phyloP scores from a whole-genome alignment of 495 filamentous ascomycete genomes.

The Xylaria intraflava region DNA sequence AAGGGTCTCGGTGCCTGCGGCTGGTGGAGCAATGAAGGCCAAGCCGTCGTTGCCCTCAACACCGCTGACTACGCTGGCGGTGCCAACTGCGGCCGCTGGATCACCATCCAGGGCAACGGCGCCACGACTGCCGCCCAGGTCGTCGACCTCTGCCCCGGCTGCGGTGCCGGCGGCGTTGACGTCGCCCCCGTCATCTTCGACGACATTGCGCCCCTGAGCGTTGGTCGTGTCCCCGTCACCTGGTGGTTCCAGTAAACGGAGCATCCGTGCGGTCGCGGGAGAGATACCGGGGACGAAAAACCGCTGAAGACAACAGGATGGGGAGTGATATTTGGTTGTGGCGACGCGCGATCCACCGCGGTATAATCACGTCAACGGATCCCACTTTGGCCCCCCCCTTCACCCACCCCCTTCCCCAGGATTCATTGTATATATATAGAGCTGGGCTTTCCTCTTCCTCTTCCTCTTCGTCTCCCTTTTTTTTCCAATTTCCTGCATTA shows the following conservation, averaged over 20 bases:
- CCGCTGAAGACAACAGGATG: too few relatives aligned
- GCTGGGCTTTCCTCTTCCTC: too few relatives aligned
- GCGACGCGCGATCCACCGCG: too few relatives aligned
- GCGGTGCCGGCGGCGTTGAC: neutral
- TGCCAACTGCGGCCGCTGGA: constrained; percentile 8
- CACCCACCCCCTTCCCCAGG: too few relatives aligned
- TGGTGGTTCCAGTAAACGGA: constrained; percentile 13
- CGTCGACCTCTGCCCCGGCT: constrained; percentile 10
- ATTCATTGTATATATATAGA: too few relatives aligned
- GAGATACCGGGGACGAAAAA: too few relatives aligned
- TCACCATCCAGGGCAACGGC: constrained; percentile 7
- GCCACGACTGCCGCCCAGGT: neutral
- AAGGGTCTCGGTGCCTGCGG: constrained; percentile 8
- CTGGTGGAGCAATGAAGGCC: neutral
- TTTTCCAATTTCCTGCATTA: too few relatives aligned
- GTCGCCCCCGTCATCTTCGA: constrained; percentile 9
- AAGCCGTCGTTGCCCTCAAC: constrained; percentile 7
- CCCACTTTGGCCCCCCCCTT: too few relatives aligned
- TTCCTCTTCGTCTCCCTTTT: too few relatives aligned
- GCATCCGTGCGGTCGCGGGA: too few relatives aligned
- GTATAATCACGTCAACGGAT: too few relatives aligned
- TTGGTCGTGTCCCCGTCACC: constrained; percentile 1
- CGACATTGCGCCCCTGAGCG: constrained; percentile 1
- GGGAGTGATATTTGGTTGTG: too few relatives aligned
- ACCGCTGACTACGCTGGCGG: constrained; percentile 1